phyloP scores from a whole-genome alignment of 805 yeast species.

The Komagataella pseudopastoris region DNA sequence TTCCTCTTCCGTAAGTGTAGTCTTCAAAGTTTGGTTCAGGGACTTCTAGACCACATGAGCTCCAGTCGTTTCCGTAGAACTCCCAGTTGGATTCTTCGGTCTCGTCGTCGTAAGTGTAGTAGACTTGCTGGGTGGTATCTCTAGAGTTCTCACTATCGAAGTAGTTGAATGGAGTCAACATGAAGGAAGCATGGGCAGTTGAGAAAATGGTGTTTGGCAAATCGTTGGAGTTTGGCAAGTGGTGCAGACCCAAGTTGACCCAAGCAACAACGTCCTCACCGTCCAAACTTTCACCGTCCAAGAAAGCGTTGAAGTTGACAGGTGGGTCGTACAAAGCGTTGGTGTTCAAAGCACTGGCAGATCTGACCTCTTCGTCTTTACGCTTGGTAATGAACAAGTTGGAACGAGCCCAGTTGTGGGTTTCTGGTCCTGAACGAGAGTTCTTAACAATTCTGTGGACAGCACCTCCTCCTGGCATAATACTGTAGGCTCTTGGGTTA shows the following conservation, averaged over 20 bases:
- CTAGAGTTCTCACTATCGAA: constrained; percentile 12
- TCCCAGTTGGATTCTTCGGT: constrained; percentile 8
- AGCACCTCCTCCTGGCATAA: constrained; percentile 9
- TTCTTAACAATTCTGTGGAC: constrained; percentile 5
- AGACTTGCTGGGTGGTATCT: constrained; percentile 12
- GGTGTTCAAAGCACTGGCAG: constrained; percentile 11
- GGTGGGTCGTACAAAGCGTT: constrained; percentile 14
- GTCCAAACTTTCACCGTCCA: constrained; percentile 12
- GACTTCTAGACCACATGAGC: constrained; percentile 8
- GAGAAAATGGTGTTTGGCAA: constrained; percentile 15
- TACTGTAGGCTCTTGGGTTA: constrained; percentile 15
- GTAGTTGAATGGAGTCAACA: constrained; percentile 16
- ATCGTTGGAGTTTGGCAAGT: constrained; percentile 16
- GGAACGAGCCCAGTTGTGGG: constrained; percentile 9
- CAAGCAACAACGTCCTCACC: constrained; percentile 16
- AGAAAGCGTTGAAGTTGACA: constrained; percentile 10
- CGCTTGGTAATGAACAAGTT: constrained; percentile 10
- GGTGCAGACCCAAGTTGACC: constrained; percentile 16
- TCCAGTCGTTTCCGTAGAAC: constrained; percentile 10
- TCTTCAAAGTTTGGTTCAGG: constrained; percentile 6
- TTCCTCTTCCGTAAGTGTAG: constrained; percentile 10
- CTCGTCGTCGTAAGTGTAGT: constrained; percentile 9
- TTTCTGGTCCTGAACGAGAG: not conserved
- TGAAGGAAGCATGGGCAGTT: constrained; percentile 12
- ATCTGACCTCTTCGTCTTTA: constrained; percentile 12